A percentile compares a stretch with the other conserved stretches of the same genome.
These are phyloP conservation scores for Zygoascus ofunaensis DNA, from an alignment of 805 yeast species.

Conservation along the genomic window DNA sequence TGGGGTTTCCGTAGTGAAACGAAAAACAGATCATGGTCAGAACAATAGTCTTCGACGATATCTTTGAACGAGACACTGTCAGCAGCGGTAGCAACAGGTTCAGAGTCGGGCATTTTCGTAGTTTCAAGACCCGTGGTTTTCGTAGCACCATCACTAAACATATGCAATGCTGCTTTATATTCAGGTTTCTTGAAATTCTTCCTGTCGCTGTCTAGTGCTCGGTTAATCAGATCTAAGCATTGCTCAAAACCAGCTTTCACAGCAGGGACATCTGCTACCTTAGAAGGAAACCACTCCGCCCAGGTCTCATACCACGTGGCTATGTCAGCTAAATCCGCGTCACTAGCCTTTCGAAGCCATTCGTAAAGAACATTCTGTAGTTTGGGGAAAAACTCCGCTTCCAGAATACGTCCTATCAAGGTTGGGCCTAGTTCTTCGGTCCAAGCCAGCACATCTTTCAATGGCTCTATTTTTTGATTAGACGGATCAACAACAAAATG, in stretches of 20 bases:
- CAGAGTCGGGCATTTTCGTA: too few relatives aligned
- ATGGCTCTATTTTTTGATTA: slow-evolving; percentile 15
- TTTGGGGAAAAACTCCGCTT: slow-evolving; percentile 33
- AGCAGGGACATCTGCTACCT: slow-evolving; percentile 10
- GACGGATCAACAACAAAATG: slow-evolving; percentile 25
- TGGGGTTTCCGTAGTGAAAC: slow-evolving; percentile 30
- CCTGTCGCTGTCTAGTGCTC: slow-evolving; percentile 20
- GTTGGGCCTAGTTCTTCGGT: slow-evolving; percentile 14
- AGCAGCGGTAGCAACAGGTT: background rate
- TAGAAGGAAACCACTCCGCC: slow-evolving; percentile 21
- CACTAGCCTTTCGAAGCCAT: slow-evolving; percentile 22
- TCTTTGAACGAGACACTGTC: slow-evolving; percentile 43
- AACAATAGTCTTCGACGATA: slow-evolving; percentile 55
- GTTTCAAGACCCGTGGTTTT: too few relatives aligned
- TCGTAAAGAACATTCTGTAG: slow-evolving; percentile 25
- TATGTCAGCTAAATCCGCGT: slow-evolving; percentile 21
- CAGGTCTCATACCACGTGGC: slow-evolving; percentile 28
- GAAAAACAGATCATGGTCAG: slow-evolving; percentile 38
- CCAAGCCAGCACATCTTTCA: slow-evolving; percentile 23
- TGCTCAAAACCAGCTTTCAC: slow-evolving; percentile 14
- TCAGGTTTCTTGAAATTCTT: slow-evolving; percentile 5
- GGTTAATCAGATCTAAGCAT: slow-evolving; percentile 29
- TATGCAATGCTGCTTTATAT: background rate
- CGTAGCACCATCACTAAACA: background rate
- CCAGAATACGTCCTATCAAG: slow-evolving; percentile 24